These are phyloP conservation scores for Colletotrichum musicola DNA, from an alignment of 2,329 filamentous ascomycete species.

Conservation along the genomic window DNA sequence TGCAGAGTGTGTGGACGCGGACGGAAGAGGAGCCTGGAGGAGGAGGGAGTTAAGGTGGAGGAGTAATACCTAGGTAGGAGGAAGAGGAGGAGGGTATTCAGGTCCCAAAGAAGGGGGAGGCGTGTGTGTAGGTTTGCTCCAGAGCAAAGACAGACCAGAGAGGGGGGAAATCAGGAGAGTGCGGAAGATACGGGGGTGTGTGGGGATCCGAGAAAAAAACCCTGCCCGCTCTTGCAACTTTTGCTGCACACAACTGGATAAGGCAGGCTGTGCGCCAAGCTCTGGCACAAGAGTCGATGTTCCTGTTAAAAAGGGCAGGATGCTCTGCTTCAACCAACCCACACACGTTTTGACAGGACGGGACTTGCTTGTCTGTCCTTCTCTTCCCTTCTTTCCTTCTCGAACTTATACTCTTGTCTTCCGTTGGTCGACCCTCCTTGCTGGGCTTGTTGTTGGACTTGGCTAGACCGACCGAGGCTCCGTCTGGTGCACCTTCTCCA, in stretches of 20 bases:
- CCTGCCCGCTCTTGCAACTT: neutral
- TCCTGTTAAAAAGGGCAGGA: constrained; percentile 38
- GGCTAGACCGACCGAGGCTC: constrained; percentile 6
- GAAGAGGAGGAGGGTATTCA: constrained; percentile 25
- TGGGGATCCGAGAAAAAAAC: neutral
- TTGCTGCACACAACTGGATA: too few species aligned
- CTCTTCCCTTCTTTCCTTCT: constrained; percentile 5
- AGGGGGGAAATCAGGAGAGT: constrained; percentile 12
- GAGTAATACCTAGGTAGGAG: neutral
- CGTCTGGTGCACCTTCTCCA: constrained; percentile 21
- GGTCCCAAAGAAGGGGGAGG: constrained; percentile 6
- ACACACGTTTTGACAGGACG: constrained; percentile 1
- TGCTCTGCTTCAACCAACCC: constrained; percentile 26
- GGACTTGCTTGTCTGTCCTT: constrained; percentile 24
- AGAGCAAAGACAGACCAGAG: neutral
- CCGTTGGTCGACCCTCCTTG: neutral
- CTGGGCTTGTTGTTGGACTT: neutral
- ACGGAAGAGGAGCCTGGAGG: neutral
- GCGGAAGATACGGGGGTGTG: constrained; percentile 5
- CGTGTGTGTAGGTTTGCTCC: neutral
- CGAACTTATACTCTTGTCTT: neutral
- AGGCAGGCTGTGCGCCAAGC: constrained; percentile 26
- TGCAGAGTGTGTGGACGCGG: constrained; percentile 1
- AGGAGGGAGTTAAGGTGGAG: neutral
- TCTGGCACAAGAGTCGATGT: constrained; percentile 14